Percentiles rank a stretch among this genome's conserved stretches.
These are phyloP conservation scores for Clavaria fumosa DNA, from an alignment of 768 basidiomycete species.

Conservation along the genomic window DNA sequence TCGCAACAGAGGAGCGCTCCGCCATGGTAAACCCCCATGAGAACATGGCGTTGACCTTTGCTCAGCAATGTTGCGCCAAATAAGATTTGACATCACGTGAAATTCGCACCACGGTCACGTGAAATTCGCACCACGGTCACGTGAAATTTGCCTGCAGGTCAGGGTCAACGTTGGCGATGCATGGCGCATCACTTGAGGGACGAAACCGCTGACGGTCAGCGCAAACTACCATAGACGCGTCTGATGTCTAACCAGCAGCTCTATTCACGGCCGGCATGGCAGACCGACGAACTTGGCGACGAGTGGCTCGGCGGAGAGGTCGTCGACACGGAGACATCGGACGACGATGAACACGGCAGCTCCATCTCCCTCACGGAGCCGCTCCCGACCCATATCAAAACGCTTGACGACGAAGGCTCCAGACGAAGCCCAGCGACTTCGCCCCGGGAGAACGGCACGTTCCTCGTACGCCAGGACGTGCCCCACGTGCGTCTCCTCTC, in stretches of 20 bases:
- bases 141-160: too few relatives aligned
- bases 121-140: too few relatives aligned
- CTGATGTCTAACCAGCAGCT: background rate
- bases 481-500: too few relatives aligned
- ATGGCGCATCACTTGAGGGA: slow-evolving; percentile 11
- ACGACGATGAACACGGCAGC: slow-evolving; percentile 31
- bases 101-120: too few relatives aligned
- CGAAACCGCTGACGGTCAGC: slow-evolving; percentile 20
- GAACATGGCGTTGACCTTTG: too few relatives aligned
- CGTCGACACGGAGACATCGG: slow-evolving; percentile 19
- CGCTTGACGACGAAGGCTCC: slow-evolving; percentile 24
- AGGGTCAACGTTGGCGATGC: too few relatives aligned
- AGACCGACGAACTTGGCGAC: slow-evolving; percentile 79
- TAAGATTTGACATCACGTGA: too few relatives aligned
- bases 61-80: too few relatives aligned
- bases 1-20: too few relatives aligned
- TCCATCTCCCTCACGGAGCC: slow-evolving; percentile 46
- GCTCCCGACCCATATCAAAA: slow-evolving; percentile 37
- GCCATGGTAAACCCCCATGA: too few relatives aligned
- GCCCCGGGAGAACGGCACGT: slow-evolving; percentile 33
- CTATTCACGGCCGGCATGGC: slow-evolving; percentile 61
- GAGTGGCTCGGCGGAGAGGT: slow-evolving; percentile 67
- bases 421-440: slow-evolving; percentile 16
- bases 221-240: slow-evolving; percentile 6
- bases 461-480: slow-evolving; percentile 58